These are phyloP conservation scores for Helenozyma rhizophorensis DNA, from an alignment of 805 yeast species.

Conservation along the genomic window DNA sequence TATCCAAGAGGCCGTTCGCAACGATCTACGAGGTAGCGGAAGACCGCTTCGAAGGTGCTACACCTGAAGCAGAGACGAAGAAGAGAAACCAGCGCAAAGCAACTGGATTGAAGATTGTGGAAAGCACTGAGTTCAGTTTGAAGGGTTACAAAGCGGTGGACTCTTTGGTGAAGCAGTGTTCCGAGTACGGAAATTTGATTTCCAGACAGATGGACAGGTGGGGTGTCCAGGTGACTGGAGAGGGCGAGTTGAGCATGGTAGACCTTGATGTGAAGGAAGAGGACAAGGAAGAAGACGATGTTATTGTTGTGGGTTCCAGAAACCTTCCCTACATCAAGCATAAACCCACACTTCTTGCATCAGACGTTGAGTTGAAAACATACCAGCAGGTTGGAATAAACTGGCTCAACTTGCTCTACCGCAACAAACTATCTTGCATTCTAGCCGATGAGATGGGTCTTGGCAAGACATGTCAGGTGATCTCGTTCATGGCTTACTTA, in stretches of 20 bases:
- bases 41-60: conserved; percentile 40
- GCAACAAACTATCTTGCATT: conserved; percentile 79
- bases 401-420: conserved; percentile 82
- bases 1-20: conserved; percentile 66
- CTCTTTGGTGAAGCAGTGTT: conserved; percentile 80
- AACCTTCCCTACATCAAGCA: conserved; percentile 49
- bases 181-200: conserved; percentile 68
- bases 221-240: conserved; percentile 79
- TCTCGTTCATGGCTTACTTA: conserved; percentile 82
- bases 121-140: conserved; percentile 62
- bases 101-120: conserved; percentile 71
- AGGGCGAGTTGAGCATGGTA: conserved; percentile 64
- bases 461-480: conserved; percentile 96
- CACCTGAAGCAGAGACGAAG: conserved; percentile 28
- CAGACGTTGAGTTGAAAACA: conserved; percentile 65
- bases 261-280: conserved; percentile 39
- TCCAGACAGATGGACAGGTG: conserved; percentile 71
- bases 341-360: conserved; percentile 66
- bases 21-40: conserved; percentile 57
- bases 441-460: conserved; percentile 98
- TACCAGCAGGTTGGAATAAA: conserved; percentile 97
- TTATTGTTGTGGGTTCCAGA: conserved; percentile 21
- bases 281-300: conserved; percentile 33
- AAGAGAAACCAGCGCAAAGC: conserved; percentile 37
- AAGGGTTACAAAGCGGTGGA: conserved; percentile 94